Conservation (phyloP, 495 filamentous ascomycete species). For the Parathielavia appendiculata region DNA sequence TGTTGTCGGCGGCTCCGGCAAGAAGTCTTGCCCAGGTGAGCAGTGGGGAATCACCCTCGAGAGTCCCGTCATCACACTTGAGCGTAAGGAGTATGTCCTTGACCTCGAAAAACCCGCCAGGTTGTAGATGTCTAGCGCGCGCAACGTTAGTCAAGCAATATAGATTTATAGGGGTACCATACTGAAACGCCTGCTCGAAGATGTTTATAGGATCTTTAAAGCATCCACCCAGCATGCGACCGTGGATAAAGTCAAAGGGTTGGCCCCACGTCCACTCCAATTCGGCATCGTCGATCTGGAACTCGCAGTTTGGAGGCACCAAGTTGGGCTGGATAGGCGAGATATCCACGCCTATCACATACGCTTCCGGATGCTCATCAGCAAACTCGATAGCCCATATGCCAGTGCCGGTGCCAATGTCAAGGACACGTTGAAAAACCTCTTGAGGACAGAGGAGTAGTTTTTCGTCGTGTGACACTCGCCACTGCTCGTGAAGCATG, state of each 20-base stretch:
- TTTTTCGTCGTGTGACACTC: neutral
- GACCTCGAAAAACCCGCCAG: too few species aligned
- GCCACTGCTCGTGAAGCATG: neutral
- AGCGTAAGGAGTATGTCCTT: too few species aligned
- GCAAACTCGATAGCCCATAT: constrained; percentile 1
- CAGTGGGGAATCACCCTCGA: too few species aligned
- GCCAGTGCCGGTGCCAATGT: too few species aligned
- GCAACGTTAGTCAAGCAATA: too few species aligned
- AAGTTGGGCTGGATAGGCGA: neutral
- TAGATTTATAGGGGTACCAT: too few species aligned
- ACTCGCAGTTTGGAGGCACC: neutral
- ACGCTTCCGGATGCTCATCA: neutral
- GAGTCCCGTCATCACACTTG: too few species aligned
- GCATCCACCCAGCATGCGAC: neutral
- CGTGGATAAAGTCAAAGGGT: neutral
- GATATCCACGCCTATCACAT: neutral
- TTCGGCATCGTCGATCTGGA: neutral
- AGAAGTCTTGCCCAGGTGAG: neutral
- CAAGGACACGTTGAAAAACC: too few species aligned
- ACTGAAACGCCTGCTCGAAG: too few species aligned
- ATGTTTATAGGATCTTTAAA: too few species aligned
- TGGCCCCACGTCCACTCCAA: neutral
- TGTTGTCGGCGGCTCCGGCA: neutral
- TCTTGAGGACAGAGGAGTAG: too few species aligned
- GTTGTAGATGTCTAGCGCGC: too few species aligned